Evolutionary conservation across 208 protist species (phyloP).

Genomic region (Porcisia hertigi): DNA sequence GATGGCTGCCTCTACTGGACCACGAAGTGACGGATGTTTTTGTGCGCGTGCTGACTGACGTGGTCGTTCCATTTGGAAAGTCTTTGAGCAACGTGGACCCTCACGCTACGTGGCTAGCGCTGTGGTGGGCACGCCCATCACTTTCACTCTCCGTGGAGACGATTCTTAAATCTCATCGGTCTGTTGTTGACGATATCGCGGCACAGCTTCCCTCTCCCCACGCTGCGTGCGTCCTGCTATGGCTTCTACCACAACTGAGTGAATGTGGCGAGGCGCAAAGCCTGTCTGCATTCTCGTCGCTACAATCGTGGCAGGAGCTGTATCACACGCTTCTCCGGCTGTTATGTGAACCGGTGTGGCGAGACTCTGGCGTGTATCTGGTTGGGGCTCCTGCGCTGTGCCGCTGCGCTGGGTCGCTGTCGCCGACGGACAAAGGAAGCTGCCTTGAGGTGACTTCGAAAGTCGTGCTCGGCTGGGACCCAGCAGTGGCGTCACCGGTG

Average conservation of each 20-base stretch:
- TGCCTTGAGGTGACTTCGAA: not conserved
- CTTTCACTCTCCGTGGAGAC: slow-evolving; percentile 16
- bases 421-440: not conserved
- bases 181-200: not conserved
- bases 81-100: slow-evolving; percentile 40
- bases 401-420: slow-evolving; percentile 5
- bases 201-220: slow-evolving; percentile 9
- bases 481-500: not conserved
- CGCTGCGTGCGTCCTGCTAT: slow-evolving; percentile 20
- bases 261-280: not conserved
- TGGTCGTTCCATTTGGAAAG: slow-evolving; percentile 33
- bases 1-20: slow-evolving; percentile 45
- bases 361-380: slow-evolving; percentile 6
- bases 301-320: slow-evolving; percentile 15
- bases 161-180: slow-evolving; percentile 2
- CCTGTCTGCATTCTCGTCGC: not conserved
- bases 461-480: slow-evolving; percentile 4
- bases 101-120: slow-evolving; percentile 41
- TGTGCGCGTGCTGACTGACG: slow-evolving; percentile 29
- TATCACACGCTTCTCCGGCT: slow-evolving; percentile 28
- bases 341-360: slow-evolving; percentile 2
- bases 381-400: not conserved
- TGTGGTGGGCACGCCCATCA: slow-evolving; percentile 40
- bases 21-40: slow-evolving; percentile 41
- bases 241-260: slow-evolving; percentile 16